Percentiles rank a stretch among this genome's conserved stretches.
These are phyloP conservation scores for Thermothielavioides terrestris DNA, from an alignment of 495 filamentous ascomycete species.

Conservation along the genomic window DNA sequence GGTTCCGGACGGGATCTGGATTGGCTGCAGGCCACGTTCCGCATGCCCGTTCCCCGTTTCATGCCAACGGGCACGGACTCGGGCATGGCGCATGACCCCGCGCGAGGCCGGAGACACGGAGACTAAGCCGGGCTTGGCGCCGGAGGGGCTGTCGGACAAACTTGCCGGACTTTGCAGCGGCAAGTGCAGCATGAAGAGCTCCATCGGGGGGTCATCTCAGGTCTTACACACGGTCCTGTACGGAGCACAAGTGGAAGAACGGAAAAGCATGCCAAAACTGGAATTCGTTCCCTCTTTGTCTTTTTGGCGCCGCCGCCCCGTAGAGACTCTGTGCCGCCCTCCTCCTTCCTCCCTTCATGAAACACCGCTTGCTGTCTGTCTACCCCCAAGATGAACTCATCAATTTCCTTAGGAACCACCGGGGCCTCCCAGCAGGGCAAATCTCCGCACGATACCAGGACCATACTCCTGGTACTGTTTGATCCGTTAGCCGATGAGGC, in stretches of 20 bases:
- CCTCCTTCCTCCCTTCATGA: slow-evolving; percentile 10
- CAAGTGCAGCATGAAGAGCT: too few species aligned
- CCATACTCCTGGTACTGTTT: slow-evolving; percentile 82
- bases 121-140: not conserved
- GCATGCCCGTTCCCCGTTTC: too few species aligned
- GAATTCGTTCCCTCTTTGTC: slow-evolving; percentile 10
- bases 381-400: slow-evolving; percentile 13
- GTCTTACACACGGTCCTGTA: too few species aligned
- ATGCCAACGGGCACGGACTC: too few species aligned
- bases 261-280: not conserved
- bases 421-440: slow-evolving; percentile 87
- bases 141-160: not conserved
- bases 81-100: too few species aligned
- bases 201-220: not conserved
- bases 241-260: too few species aligned
- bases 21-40: too few species aligned
- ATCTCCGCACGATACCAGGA: slow-evolving; percentile 89
- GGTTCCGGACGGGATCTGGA: too few species aligned
- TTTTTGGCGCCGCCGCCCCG: slow-evolving; percentile 12
- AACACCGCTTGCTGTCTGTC: slow-evolving; percentile 17
- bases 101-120: not conserved
- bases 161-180: too few species aligned
- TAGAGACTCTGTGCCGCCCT: slow-evolving; percentile 9
- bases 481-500: slow-evolving; percentile 10
- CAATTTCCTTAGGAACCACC: slow-evolving; percentile 47